A percentile compares a stretch with the other conserved stretches of the same genome.
These are phyloP conservation scores for Rutidosis leptorrhynchoides DNA, from an alignment of 129 eudicot species.

Conservation along the genomic window DNA sequence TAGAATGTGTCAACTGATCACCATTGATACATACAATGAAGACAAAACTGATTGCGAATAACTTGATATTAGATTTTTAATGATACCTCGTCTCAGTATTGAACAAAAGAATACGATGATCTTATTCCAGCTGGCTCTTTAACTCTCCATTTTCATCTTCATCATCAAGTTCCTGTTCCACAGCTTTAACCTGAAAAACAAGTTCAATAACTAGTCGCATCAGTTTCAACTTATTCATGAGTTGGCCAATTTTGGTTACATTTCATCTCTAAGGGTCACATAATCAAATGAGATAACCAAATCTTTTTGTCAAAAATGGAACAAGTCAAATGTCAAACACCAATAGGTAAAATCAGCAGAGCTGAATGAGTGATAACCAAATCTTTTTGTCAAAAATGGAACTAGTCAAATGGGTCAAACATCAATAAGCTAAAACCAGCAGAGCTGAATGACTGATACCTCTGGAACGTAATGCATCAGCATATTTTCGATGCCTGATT, in stretches of 20 bases:
- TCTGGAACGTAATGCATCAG: conserved; percentile 98
- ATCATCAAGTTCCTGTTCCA: conserved; percentile 83
- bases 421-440: not conserved
- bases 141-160: conserved; percentile 65
- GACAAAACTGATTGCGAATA: conserved; percentile 7
- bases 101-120: conserved; percentile 21
- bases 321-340: not conserved
- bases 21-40: conserved; percentile 22
- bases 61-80: not conserved
- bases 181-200: conserved; percentile 62
- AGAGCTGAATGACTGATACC: conserved; percentile 31
- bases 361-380: conserved; percentile 8
- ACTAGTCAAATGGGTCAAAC: not conserved
- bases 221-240: not conserved
- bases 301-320: not conserved
- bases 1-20: not conserved
- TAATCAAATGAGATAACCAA: not conserved
- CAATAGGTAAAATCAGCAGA: conserved; percentile 6
- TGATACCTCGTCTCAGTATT: not conserved
- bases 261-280: not conserved
- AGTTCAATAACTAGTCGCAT: conserved; percentile 7
- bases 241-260: not conserved
- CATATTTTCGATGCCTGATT: conserved; percentile 98
- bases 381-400: not conserved
- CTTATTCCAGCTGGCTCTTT: conserved; percentile 45